These are phyloP conservation scores for Trichosporon coremiiforme DNA, from an alignment of 1,284 basidiomycete species.

Conservation along the genomic window DNA sequence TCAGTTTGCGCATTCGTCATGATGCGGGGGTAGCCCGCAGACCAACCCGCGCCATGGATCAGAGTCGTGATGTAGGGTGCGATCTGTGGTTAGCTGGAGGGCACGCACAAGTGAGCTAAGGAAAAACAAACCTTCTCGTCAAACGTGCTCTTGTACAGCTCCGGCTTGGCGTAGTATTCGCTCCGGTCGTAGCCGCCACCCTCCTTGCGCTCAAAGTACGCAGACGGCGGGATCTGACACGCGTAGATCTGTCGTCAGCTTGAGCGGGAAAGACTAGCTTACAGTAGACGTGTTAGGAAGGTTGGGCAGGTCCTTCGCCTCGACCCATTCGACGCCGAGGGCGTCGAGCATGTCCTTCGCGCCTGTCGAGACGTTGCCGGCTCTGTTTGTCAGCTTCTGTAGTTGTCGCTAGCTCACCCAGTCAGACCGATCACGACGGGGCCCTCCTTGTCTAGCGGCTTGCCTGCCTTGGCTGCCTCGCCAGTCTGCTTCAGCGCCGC, in stretches of 20 bases:
- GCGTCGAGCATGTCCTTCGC: conserved; percentile 70
- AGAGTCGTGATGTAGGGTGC: conserved; percentile 81
- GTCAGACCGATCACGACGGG: conserved; percentile 80
- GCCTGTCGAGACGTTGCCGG: conserved; percentile 77
- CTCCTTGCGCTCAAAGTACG: conserved; percentile 67
- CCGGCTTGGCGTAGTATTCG: conserved; percentile 72
- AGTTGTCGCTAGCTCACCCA: conserved; percentile 61
- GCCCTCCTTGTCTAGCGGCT: conserved; percentile 58
- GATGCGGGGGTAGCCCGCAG: conserved; percentile 71
- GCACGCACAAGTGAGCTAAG: conserved; percentile 21
- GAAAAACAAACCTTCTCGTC: conserved; percentile 62
- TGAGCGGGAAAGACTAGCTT: conserved; percentile 29
- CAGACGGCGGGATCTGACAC: conserved; percentile 68
- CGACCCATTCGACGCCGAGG: conserved; percentile 67
- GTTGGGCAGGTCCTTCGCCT: conserved; percentile 63
- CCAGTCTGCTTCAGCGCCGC: conserved; percentile 66
- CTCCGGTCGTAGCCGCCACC: conserved; percentile 65
- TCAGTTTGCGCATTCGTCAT: conserved; percentile 70
- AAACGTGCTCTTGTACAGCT: conserved; percentile 69
- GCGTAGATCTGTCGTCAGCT: conserved; percentile 66
- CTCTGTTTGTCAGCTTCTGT: conserved; percentile 56
- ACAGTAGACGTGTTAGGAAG: conserved; percentile 63
- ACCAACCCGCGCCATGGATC: conserved; percentile 84
- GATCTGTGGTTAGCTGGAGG: conserved; percentile 59
- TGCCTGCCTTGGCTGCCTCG: conserved; percentile 40